phyloP scores from a whole-genome alignment of 257 asterid species.

The Forsythia viridissima region DNA sequence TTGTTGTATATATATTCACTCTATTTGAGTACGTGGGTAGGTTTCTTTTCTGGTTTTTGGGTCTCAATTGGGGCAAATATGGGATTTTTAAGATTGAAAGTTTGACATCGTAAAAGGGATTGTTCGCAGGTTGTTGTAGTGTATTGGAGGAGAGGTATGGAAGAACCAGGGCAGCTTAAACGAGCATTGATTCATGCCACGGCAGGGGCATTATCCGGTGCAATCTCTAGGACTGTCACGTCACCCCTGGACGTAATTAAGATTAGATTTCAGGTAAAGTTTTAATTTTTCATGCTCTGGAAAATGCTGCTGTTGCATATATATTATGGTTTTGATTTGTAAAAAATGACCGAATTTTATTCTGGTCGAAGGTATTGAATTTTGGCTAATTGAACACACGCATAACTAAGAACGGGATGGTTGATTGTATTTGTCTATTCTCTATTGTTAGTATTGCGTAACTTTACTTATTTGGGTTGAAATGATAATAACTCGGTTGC shows the following conservation, averaged over 20 bases:
- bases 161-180: constrained; percentile 71
- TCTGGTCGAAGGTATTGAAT: not conserved
- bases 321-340: not conserved
- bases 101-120: constrained; percentile 9
- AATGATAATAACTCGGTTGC: not conserved
- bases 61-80: constrained; percentile 13
- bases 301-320: not conserved
- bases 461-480: not conserved
- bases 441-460: not conserved
- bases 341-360: not conserved
- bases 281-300: not conserved
- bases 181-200: constrained; percentile 73
- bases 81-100: constrained; percentile 8
- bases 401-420: not conserved
- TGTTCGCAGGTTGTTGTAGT: constrained; percentile 35
- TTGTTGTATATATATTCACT: not conserved
- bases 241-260: constrained; percentile 96
- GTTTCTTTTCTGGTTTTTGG: constrained; percentile 21
- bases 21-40: not conserved
- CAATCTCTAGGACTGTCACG: constrained; percentile 73
- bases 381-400: not conserved
- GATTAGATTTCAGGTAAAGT: constrained; percentile 85
- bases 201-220: constrained; percentile 92
- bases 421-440: not conserved
- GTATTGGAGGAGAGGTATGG: constrained; percentile 57